Evolutionary conservation across 2,329 filamentous ascomycete species (phyloP).

Genomic region (Scedosporium apiospermum): DNA sequence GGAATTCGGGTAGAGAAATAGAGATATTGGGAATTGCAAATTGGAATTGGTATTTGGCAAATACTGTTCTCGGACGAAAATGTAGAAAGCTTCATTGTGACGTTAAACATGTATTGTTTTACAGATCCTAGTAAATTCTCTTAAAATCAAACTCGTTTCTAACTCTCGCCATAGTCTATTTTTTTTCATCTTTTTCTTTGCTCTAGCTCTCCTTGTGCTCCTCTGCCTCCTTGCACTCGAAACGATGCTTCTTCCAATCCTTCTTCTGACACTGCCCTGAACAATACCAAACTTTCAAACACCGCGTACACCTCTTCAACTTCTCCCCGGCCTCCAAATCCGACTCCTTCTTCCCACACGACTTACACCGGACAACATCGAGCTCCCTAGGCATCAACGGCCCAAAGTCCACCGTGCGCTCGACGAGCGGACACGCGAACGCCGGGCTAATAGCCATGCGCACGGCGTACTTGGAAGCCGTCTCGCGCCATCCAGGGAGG

Average conservation of each 20-base stretch:
- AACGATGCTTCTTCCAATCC: slow-evolving; percentile 43
- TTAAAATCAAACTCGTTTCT: background rate
- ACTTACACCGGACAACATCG: slow-evolving; percentile 21
- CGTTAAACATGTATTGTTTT: too few relatives aligned
- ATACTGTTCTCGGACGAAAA: background rate
- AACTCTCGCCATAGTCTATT: background rate
- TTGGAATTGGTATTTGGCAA: background rate
- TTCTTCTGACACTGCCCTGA: slow-evolving; percentile 40
- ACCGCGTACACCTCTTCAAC: slow-evolving; percentile 35
- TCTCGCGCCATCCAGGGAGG: slow-evolving; percentile 33
- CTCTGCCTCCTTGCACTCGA: slow-evolving; percentile 24
- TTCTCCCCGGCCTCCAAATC: slow-evolving; percentile 14
- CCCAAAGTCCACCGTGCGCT: slow-evolving; percentile 24
- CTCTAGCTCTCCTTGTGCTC: background rate
- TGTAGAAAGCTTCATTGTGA: background rate
- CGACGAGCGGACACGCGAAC: slow-evolving; percentile 34
- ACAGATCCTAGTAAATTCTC: too few relatives aligned
- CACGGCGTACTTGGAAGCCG: slow-evolving; percentile 31
- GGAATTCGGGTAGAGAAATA: background rate
- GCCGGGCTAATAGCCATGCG: slow-evolving; percentile 48
- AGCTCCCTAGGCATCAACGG: slow-evolving; percentile 5
- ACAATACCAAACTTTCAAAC: slow-evolving; percentile 38
- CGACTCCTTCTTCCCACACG: slow-evolving; percentile 24
- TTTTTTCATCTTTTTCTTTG: background rate
- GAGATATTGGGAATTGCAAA: background rate